Conservation (phyloP, 2,329 filamentous ascomycete genomes). For the Penicillium sp. region DNA sequence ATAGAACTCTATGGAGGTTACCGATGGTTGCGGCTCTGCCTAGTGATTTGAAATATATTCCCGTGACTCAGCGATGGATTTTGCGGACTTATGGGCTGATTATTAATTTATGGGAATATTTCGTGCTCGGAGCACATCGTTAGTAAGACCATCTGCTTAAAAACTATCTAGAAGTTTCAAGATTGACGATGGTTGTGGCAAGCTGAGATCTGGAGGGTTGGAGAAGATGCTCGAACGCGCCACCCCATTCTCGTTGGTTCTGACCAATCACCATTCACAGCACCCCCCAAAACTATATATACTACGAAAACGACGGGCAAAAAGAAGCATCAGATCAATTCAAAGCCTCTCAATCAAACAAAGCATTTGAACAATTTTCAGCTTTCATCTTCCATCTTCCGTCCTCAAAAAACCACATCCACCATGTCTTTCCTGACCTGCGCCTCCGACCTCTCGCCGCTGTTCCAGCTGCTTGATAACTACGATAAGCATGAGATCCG, state of each 20-base stretch:
- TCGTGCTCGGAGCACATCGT: background rate
- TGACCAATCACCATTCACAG: conserved; percentile 3
- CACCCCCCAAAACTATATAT: conserved; percentile 9
- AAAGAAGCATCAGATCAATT: background rate
- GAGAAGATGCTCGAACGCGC: conserved; percentile 15
- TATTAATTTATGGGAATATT: background rate
- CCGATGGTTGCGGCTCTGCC: no score
- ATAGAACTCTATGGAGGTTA: background rate
- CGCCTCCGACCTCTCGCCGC: conserved; percentile 39
- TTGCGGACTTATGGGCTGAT: background rate
- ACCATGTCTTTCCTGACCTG: conserved; percentile 43
- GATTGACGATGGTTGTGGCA: background rate
- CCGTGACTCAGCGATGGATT: background rate
- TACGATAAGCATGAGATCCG: conserved; percentile 44
- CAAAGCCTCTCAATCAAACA: background rate
- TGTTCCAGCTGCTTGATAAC: conserved; percentile 46
- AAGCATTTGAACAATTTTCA: conserved; percentile 6
- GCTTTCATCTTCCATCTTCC: background rate
- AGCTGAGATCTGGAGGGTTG: conserved; percentile 2
- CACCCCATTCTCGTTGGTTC: conserved; percentile 20
- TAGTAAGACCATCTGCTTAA: background rate
- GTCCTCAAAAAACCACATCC: conserved; percentile 2
- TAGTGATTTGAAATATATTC: background rate
- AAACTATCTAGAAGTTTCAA: background rate
- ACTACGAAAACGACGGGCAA: background rate